Percentiles rank a stretch among this genome's conserved stretches.
Conservation (phyloP, 768 basidiomycete genomes). For the Suillus variegatus region DNA sequence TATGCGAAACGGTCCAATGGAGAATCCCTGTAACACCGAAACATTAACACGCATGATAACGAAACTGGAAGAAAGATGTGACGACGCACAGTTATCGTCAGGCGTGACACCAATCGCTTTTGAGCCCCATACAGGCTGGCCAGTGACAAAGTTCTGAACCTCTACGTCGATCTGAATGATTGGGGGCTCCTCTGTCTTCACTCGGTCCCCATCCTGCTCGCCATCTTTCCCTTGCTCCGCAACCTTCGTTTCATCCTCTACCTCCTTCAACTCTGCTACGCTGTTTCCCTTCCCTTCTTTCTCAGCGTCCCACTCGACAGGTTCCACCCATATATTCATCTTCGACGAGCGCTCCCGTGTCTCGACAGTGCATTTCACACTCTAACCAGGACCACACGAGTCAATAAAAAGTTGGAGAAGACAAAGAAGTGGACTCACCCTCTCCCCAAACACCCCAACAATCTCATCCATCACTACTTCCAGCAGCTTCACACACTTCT, state of each 20-base stretch:
- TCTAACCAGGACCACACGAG: conserved; percentile 35
- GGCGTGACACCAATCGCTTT: conserved; percentile 35
- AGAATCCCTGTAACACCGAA: conserved; percentile 51
- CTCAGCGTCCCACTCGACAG: conserved; percentile 46
- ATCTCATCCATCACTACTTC: conserved; percentile 67
- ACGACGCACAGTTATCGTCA: conserved; percentile 8
- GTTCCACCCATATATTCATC: conserved; percentile 71
- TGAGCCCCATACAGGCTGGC: conserved; percentile 34
- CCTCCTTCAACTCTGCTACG: background rate
- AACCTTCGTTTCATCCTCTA: conserved; percentile 5
- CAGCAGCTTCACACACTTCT: conserved; percentile 67
- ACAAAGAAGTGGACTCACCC: conserved; percentile 45
- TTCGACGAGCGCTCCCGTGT: conserved; percentile 43
- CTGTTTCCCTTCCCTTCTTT: conserved; percentile 25
- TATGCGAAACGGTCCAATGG: conserved; percentile 55
- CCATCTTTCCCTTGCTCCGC: background rate
- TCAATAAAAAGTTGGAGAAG: background rate
- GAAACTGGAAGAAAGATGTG: conserved; percentile 4
- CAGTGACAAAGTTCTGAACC: conserved; percentile 46
- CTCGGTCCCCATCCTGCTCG: background rate
- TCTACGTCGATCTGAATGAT: conserved; percentile 62
- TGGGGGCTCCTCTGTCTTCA: conserved; percentile 28
- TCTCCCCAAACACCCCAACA: conserved; percentile 57
- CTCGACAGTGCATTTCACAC: conserved; percentile 63
- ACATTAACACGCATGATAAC: background rate